Conservation (phyloP, 2,329 filamentous ascomycete species). For the Aspergillus quadricinctus region DNA sequence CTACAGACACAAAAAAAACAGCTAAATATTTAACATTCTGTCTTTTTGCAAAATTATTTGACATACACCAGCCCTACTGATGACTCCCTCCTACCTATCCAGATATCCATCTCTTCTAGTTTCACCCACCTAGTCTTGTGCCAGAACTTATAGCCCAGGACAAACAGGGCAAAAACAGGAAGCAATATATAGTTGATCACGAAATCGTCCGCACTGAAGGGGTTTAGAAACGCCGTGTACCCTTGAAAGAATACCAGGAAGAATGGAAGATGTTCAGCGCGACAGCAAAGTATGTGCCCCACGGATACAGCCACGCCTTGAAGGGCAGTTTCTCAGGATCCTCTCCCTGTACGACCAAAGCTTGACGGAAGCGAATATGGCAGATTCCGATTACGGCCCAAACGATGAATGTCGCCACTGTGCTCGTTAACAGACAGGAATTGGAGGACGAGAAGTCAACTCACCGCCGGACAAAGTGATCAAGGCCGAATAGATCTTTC, state of each 20-base stretch:
- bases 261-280: slow-evolving; percentile 45
- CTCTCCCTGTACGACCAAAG: slow-evolving; percentile 34
- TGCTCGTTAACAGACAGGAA: neutral
- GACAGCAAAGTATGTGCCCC: slow-evolving; percentile 46
- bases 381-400: slow-evolving; percentile 39
- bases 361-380: slow-evolving; percentile 41
- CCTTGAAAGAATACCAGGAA: slow-evolving; percentile 51
- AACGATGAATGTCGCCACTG: slow-evolving; percentile 39
- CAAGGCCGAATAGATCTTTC: slow-evolving; percentile 27
- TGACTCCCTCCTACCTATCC: slow-evolving; percentile 29
- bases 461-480: slow-evolving; percentile 33
- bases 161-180: slow-evolving; percentile 47
- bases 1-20: too few species aligned
- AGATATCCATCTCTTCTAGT: slow-evolving; percentile 38
- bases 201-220: slow-evolving; percentile 48
- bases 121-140: slow-evolving; percentile 35
- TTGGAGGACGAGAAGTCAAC: neutral
- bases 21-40: too few species aligned
- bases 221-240: slow-evolving; percentile 49
- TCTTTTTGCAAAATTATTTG: too few species aligned
- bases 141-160: slow-evolving; percentile 45
- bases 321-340: slow-evolving; percentile 44
- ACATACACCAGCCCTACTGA: too few species aligned
- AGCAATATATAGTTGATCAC: slow-evolving; percentile 54
- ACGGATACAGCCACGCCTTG: slow-evolving; percentile 48